Conservation (phyloP, 2,329 filamentous ascomycete genomes). For the Epichloe baconii region DNA sequence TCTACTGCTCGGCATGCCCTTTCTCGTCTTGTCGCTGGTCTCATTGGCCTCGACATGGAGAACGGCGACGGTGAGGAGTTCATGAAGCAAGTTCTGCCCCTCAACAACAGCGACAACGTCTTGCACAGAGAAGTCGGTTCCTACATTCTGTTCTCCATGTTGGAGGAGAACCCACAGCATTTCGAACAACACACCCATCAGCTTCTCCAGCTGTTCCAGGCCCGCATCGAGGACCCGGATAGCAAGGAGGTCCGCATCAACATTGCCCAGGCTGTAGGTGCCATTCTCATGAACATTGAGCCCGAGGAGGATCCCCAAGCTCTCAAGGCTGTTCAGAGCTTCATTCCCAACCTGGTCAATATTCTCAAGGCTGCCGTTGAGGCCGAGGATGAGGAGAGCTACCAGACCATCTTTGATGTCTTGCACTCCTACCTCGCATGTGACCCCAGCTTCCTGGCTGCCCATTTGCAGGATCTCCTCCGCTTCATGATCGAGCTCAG, state of each 20-base stretch:
- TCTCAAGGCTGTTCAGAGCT: slow-evolving; percentile 61
- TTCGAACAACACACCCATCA: slow-evolving; percentile 71
- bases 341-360: slow-evolving; percentile 78
- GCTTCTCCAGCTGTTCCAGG: slow-evolving; percentile 71
- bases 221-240: slow-evolving; percentile 80
- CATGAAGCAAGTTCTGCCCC: slow-evolving; percentile 64
- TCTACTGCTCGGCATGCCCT: slow-evolving; percentile 71
- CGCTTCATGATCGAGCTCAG: slow-evolving; percentile 88
- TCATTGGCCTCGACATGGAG: slow-evolving; percentile 70
- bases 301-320: slow-evolving; percentile 69
- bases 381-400: slow-evolving; percentile 70
- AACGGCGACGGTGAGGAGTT: slow-evolving; percentile 69
- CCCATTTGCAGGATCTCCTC: slow-evolving; percentile 80
- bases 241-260: slow-evolving; percentile 90
- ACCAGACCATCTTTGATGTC: slow-evolving; percentile 85
- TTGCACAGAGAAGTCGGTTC: slow-evolving; percentile 80
- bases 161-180: slow-evolving; percentile 75
- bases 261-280: slow-evolving; percentile 80
- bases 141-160: slow-evolving; percentile 83
- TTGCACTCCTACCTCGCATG: slow-evolving; percentile 92
- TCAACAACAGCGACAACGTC: slow-evolving; percentile 61
- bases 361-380: slow-evolving; percentile 78
- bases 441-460: slow-evolving; percentile 69
- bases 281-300: slow-evolving; percentile 76
- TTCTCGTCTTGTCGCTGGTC: slow-evolving; percentile 74